Base-by-base conservation (phyloP, 2,329 filamentous ascomycete genomes). In the Fusarium nanum region DNA sequence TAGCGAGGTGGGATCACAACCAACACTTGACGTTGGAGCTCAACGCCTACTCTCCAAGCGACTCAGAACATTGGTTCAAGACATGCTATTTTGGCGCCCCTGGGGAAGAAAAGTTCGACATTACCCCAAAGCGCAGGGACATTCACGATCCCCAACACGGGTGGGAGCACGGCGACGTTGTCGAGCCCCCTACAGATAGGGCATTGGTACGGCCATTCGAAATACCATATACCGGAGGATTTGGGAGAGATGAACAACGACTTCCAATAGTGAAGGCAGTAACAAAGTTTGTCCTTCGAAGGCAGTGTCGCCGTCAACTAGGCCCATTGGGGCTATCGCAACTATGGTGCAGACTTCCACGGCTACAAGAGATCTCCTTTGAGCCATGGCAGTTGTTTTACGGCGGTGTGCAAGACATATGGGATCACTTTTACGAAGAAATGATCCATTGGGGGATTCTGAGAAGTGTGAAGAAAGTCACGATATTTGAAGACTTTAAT, bases 401-500 rank as follows among this genome's bases (percentile, higher is more conserved):
- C 67, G 59, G 30, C 22, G 1, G 12, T 7, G 13, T 0, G 10
- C 42, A 65, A n/a, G 1, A n/a, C 8, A 0, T 0, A 4, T 52
- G 56, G 30, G 64, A 71, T 2, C 12, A 2, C 0, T 34, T 13
- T 16, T 58, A 69, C 27, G 11, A 49, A 14, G 18, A 23, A 18
- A 53, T 47, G 13, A 53, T 60, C 1, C 2, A 37, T 4, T 42
- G 20, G n/a, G 5, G 23, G 20, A 23, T 73, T 11, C 23, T 56
- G 2, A 34, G 3, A 32, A 30, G 4, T 14, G 76, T 85, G 32
- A 68, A 76, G 18, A 67, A 1, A 5, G 3, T 73, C 1, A 52
- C 12, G 0, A 45, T 67, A 16, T 73, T 69, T 7, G 64, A 73
- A 12, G 70, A 73, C 25, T 73, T 71, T 0, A 73, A 71, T 5